Base-by-base conservation (phyloP, 805 yeast genomes). In the Grigorovia yakushimaensis region DNA sequence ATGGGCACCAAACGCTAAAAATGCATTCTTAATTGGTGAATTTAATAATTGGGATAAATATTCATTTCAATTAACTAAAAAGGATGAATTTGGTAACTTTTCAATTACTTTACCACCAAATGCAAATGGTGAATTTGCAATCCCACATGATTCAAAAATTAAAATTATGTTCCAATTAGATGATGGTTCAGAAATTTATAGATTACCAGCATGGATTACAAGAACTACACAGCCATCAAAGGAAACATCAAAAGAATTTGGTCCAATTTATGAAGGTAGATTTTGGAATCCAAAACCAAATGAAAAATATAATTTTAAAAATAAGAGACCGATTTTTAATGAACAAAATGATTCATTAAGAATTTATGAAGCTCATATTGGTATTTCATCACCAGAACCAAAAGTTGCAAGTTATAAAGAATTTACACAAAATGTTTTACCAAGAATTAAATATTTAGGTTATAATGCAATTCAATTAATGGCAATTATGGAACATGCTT, bases 401-500 rank as follows among this genome's bases (percentile, higher is more conserved):
- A 78, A 78, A 49, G 70, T 93, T 45, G 96, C 95, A 2, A 67
- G 91, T 11, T 91, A 91, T 66, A 80, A 77, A 54, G 94, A 91
- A 63, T 91, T 91, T 64, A 84, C 96, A 13, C 55, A 70, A 41
- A 81, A 85, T 53, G 73, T 88, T 11, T 74, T 91, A 51, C 98
- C 98, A n/a, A 73, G 82, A 41, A 86, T 91, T 55, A 80, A 79
- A 55, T 78, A 82, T 52, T 73, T 89, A 50, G 97, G 97, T 36
- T 91, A 91, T 66, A 88, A 93, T 65, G 81, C 95, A 4, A 84
- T 91, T 57, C 98, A 91, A 68, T 73, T 91, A 60, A 91, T 91
- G 98, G 97, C 98, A 0, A 77, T 91, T 41, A 91, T 91, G 98
- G 98, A 91, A 67, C 98, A 91, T 64, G 98, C 98, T 1, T 91